Percentiles rank a stretch among this genome's conserved stretches.
Evolutionary conservation across 1,284 basidiomycete genomes (phyloP).

Genomic region (Sparassis latifolia): DNA sequence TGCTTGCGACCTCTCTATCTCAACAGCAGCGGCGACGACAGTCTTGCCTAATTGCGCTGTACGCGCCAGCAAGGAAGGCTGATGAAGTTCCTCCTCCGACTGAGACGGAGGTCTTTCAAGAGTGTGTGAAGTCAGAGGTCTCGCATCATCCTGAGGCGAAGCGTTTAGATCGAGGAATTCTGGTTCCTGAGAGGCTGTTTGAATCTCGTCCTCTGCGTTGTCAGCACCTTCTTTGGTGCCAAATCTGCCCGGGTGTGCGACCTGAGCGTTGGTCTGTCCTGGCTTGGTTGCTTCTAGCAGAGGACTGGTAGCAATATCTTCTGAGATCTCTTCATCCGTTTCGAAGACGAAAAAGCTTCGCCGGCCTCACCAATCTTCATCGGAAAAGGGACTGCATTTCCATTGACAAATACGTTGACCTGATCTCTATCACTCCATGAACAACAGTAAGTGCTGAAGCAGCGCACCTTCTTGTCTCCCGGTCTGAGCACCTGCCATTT

Average conservation of each 20-base stretch:
- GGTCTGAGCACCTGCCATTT: conserved; percentile 96
- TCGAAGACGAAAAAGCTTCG: conserved; percentile 99
- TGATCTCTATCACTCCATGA: conserved; percentile 20
- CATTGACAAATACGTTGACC: conserved; percentile 83
- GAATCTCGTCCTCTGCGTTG: not conserved
- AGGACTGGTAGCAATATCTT: conserved; percentile 91
- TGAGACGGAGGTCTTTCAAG: conserved; percentile 1
- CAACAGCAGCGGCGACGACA: conserved; percentile 22
- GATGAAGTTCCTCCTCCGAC: not conserved
- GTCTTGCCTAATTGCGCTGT: conserved; percentile 27
- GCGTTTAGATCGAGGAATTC: conserved; percentile 64
- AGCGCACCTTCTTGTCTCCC: conserved; percentile 83
- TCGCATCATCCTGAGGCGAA: conserved; percentile 8
- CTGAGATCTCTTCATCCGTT: conserved; percentile 91
- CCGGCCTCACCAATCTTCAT: conserved; percentile 99
- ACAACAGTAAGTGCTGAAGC: not conserved
- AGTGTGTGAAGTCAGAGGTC: not conserved
- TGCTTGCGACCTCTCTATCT: conserved; percentile 22
- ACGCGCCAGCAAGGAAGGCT: conserved; percentile 15
- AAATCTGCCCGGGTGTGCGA: conserved; percentile 32
- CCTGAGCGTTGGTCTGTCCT: conserved; percentile 25
- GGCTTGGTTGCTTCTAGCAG: conserved; percentile 63
- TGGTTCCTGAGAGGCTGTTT: conserved; percentile 39
- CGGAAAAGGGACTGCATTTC: conserved; percentile 77
- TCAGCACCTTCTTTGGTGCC: conserved; percentile 29